Evolutionary conservation across 129 eudicot species (phyloP), one percentile per base, ranked within the genome.

Genomic region (Arctium lappa): DNA sequence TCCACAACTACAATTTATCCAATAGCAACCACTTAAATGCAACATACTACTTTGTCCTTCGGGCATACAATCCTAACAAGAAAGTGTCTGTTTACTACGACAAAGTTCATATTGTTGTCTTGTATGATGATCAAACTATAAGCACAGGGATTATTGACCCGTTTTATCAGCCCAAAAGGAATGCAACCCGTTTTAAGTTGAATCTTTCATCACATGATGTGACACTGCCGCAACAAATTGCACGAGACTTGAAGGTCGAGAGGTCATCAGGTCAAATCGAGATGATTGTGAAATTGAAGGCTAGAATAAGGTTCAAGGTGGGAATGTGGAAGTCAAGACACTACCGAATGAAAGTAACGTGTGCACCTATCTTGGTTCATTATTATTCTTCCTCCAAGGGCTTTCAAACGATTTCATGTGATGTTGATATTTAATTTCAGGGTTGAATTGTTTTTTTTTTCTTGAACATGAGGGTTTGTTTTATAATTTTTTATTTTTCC

Each of bases 1-100:
- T 92, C 87, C 82, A 72, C 34, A 82, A 78, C 85, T 94, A 80
- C 81, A 92, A 89, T 88, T 68, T 94, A 10, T 75, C 93, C 76
- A 62, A 79, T 37, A 65, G 34, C 83, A 73, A 80, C 87, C 92
- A 87, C 77, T 88, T 94, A 5, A 82, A 74, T 5, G 89, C 98
- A 33, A 82, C 80, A 42, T 95, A 90, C 90, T 56, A 86, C 80
- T 90, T 95, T 44, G 68, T 82, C n/a, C 81, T 95, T 2, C 85
- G 97, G 38, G 92, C 92, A 0, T 72, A 91, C 82, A 95, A 95
- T 36, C 99, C 97, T 13, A 95, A 95, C 85, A 78, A 66, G 53
- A 88, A 77, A 74, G 88, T 91, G 2, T 88, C 97, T 0, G 16
- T 95, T 7, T 91, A 93, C 91, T 90, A 95, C 66, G 98, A 93